Evolutionary conservation across 306 rosid species (phyloP).

Genomic region (Rosa rugosa): DNA sequence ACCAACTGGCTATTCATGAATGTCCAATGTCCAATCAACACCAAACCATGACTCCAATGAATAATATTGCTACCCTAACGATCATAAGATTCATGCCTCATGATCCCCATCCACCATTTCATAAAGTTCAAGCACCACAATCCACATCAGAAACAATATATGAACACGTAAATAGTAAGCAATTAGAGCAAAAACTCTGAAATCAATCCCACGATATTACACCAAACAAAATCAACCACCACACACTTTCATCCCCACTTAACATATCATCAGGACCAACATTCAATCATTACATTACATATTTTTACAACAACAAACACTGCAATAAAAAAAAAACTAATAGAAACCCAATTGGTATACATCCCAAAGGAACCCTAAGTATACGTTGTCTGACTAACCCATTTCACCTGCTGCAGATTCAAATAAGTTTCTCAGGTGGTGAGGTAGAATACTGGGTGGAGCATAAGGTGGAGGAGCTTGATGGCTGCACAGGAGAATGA

Average conservation of each 20-base stretch:
- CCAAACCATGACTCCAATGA: no score
- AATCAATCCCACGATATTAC: neutral
- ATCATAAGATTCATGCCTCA: neutral
- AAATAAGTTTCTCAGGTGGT: constrained; percentile 24
- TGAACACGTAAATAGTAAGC: neutral
- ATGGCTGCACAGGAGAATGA: constrained; percentile 47
- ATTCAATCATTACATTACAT: neutral
- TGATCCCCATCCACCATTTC: neutral
- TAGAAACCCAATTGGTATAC: neutral
- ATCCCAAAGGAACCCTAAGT: neutral
- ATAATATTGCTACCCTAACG: neutral
- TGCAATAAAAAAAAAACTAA: neutral
- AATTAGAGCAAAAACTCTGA: neutral
- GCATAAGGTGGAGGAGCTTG: constrained; percentile 47
- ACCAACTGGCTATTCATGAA: no score
- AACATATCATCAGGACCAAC: neutral
- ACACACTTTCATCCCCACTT: neutral
- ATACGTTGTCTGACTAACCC: constrained; percentile 20
- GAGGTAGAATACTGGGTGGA: constrained; percentile 45
- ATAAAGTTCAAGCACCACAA: neutral
- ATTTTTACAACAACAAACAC: neutral
- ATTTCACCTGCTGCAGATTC: neutral
- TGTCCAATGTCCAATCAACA: no score
- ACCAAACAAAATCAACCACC: neutral
- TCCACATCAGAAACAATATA: neutral